Percentiles rank a stretch among this genome's conserved stretches.
phyloP scores from a whole-genome alignment of 2,329 filamentous ascomycete species.

The Colletotrichum trifolii region DNA sequence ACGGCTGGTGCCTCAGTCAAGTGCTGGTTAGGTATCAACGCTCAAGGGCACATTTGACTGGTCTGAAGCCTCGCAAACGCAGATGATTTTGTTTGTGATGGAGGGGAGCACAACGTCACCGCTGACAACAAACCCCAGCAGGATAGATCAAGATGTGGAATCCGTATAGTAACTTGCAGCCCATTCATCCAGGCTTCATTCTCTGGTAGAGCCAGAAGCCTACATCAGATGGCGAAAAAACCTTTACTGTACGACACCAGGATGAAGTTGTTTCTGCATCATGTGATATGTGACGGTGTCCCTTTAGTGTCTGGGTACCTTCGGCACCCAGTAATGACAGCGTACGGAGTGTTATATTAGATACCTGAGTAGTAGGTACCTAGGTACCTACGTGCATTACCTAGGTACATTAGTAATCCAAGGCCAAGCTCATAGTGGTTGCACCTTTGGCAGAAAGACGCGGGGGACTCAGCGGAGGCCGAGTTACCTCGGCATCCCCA shows the following conservation, averaged over 20 bases:
- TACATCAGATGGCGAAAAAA: no score
- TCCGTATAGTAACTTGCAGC: not conserved
- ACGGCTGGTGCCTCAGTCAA: conserved; percentile 9
- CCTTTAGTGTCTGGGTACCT: no score
- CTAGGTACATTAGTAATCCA: no score
- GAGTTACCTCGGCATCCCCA: conserved; percentile 35
- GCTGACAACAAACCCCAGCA: not conserved
- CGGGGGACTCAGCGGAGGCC: conserved; percentile 35
- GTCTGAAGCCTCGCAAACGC: not conserved
- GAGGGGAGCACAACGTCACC: conserved; percentile 20
- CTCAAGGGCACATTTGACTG: not conserved
- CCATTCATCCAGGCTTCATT: not conserved
- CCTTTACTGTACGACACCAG: not conserved
- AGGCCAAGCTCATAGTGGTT: no score
- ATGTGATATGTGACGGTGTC: conserved; percentile 17
- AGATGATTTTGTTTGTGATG: conserved; percentile 2
- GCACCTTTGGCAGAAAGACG: not conserved
- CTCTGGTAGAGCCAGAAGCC: conserved; percentile 10
- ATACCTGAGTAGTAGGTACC: no score
- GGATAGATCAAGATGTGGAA: no score
- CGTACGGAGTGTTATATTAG: no score
- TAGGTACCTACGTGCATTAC: no score
- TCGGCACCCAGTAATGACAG: no score
- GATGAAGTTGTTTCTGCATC: not conserved
- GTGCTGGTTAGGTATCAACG: conserved; percentile 20